These are phyloP conservation scores for Chlamydomonas urium DNA, from an alignment of 139 green algal species.

Conservation along the genomic window DNA sequence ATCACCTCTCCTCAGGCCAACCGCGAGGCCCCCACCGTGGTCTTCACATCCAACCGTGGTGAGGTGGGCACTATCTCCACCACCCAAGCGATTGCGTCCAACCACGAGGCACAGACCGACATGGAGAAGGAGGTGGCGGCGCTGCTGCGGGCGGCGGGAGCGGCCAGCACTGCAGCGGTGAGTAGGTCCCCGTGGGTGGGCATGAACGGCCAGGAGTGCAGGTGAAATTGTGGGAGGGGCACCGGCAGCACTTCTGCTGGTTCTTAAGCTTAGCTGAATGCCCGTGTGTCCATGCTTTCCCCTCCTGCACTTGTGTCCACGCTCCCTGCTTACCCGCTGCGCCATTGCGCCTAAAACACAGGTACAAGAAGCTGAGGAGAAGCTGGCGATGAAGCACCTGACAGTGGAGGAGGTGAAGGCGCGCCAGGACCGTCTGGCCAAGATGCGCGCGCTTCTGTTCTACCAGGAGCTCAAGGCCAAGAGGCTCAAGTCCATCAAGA, in stretches of 20 bases:
- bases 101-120: conserved; percentile 55
- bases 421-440: conserved; percentile 65
- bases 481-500: conserved; percentile 61
- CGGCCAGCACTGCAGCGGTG: conserved; percentile 38
- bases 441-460: conserved; percentile 85
- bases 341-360: no score
- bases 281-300: no score
- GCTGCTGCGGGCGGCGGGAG: conserved; percentile 67
- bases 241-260: no score
- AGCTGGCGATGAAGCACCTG: conserved; percentile 65
- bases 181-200: no score
- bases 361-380: conserved; percentile 68
- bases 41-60: conserved; percentile 54
- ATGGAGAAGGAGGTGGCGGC: conserved; percentile 86
- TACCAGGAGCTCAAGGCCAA: conserved; percentile 87
- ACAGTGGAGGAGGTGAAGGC: conserved; percentile 72
- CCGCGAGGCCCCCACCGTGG: conserved; percentile 83
- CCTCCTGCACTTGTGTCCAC: no score
- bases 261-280: no score
- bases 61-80: conserved; percentile 35
- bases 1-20: conserved; percentile 71
- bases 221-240: no score
- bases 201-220: no score
- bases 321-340: no score
- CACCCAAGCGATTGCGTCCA: conserved; percentile 58